Evolutionary conservation across 1,284 basidiomycete genomes (phyloP).

Genomic region (Phylloboletellus chloephorus): DNA sequence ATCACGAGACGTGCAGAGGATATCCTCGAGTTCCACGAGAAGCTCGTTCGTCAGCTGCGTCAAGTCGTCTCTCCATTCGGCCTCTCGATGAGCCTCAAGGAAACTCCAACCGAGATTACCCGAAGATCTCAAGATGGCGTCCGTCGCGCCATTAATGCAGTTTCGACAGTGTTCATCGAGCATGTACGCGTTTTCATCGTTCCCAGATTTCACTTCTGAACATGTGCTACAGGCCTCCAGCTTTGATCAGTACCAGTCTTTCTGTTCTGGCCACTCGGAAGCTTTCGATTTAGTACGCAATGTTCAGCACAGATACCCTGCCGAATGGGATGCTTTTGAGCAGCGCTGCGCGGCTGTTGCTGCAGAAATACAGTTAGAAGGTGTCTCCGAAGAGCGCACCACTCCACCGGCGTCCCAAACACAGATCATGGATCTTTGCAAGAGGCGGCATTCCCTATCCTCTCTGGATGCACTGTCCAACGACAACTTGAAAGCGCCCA

Average conservation of each 20-base stretch:
- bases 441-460: constrained; percentile 32
- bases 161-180: constrained; percentile 61
- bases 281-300: constrained; percentile 69
- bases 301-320: constrained; percentile 51
- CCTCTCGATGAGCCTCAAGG: constrained; percentile 34
- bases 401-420: constrained; percentile 16
- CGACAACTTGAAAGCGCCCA: constrained; percentile 28
- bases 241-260: constrained; percentile 76
- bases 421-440: constrained; percentile 22
- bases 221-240: constrained; percentile 51
- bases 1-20: constrained; percentile 71
- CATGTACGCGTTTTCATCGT: constrained; percentile 43
- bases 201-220: constrained; percentile 4
- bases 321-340: constrained; percentile 81
- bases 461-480: constrained; percentile 26
- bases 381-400: constrained; percentile 1
- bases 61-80: constrained; percentile 53
- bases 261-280: constrained; percentile 80
- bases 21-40: constrained; percentile 70
- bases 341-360: constrained; percentile 58
- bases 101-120: constrained; percentile 14
- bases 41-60: constrained; percentile 58
- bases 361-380: constrained; percentile 34
- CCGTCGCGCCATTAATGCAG: constrained; percentile 46
- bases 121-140: constrained; percentile 11